These are phyloP conservation scores for Leishmania tarentolae DNA, from an alignment of 208 protist species.

Conservation along the genomic window DNA sequence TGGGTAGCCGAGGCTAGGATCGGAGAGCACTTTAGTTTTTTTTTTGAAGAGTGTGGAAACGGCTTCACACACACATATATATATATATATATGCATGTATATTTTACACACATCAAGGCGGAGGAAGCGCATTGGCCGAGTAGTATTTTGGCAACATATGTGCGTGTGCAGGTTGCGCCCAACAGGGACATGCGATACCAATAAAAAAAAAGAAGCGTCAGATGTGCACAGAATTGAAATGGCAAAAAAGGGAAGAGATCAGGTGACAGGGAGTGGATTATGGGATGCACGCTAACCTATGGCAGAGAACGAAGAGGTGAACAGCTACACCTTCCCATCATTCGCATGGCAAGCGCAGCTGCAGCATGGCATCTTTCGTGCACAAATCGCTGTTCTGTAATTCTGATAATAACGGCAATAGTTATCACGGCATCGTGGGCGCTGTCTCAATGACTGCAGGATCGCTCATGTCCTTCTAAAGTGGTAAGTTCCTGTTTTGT, in stretches of 20 bases:
- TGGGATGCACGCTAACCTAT: neutral
- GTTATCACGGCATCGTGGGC: neutral
- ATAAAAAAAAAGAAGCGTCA: constrained; percentile 7
- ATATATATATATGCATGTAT: neutral
- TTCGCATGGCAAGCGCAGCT: neutral
- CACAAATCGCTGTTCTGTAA: neutral
- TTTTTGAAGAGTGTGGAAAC: neutral
- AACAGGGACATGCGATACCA: neutral
- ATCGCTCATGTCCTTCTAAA: neutral
- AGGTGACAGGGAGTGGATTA: neutral
- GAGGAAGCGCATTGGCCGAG: neutral
- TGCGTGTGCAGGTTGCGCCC: neutral
- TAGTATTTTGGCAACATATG: neutral
- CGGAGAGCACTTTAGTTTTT: neutral
- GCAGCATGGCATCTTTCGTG: neutral
- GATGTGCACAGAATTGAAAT: constrained; percentile 7
- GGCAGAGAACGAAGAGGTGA: neutral
- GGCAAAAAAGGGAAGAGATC: constrained; percentile 13
- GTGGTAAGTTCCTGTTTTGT: neutral
- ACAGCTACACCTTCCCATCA: neutral
- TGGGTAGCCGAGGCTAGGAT: neutral
- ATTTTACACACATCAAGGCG: neutral
- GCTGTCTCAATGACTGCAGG: neutral
- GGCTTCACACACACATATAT: neutral
- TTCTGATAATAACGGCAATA: neutral